Conservation (phyloP, 768 basidiomycete species). For the Lactarius psammicola region DNA sequence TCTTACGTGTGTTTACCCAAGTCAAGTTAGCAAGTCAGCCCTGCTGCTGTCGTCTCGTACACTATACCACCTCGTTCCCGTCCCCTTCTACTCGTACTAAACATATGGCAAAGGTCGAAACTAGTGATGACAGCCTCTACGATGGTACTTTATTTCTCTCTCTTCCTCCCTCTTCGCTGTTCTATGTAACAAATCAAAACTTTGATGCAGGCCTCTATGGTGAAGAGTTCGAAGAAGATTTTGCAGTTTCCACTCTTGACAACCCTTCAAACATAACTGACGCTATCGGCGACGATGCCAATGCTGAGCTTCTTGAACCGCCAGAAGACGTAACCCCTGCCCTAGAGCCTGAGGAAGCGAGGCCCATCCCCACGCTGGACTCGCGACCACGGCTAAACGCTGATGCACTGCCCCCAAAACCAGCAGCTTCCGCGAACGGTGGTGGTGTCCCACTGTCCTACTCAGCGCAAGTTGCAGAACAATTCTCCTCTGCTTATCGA, state of each 20-base stretch:
- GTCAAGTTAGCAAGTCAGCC: not conserved
- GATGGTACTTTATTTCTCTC: slow-evolving; percentile 15
- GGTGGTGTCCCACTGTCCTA: slow-evolving; percentile 45
- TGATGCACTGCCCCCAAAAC: slow-evolving; percentile 24
- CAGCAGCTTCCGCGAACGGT: not conserved
- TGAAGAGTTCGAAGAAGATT: slow-evolving; percentile 30
- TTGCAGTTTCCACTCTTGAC: slow-evolving; percentile 17
- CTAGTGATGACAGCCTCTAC: slow-evolving; percentile 28
- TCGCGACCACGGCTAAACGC: not conserved
- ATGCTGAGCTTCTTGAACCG: slow-evolving; percentile 11
- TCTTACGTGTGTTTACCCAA: slow-evolving; percentile 1
- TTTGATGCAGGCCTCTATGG: slow-evolving; percentile 26
- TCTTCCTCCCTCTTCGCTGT: not conserved
- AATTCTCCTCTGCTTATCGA: slow-evolving; percentile 60
- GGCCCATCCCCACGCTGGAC: slow-evolving; percentile 18
- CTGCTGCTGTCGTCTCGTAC: not conserved
- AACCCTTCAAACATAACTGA: slow-evolving; percentile 14
- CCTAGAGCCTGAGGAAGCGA: not conserved
- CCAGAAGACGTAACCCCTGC: slow-evolving; percentile 14
- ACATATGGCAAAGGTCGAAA: slow-evolving; percentile 26
- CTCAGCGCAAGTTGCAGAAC: slow-evolving; percentile 63
- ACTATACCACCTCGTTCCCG: slow-evolving; percentile 5
- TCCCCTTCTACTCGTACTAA: not conserved
- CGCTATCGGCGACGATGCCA: not conserved
- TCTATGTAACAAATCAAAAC: not conserved